phyloP scores from a whole-genome alignment of 2,329 filamentous ascomycete species.

The Lizonia empirigonia region DNA sequence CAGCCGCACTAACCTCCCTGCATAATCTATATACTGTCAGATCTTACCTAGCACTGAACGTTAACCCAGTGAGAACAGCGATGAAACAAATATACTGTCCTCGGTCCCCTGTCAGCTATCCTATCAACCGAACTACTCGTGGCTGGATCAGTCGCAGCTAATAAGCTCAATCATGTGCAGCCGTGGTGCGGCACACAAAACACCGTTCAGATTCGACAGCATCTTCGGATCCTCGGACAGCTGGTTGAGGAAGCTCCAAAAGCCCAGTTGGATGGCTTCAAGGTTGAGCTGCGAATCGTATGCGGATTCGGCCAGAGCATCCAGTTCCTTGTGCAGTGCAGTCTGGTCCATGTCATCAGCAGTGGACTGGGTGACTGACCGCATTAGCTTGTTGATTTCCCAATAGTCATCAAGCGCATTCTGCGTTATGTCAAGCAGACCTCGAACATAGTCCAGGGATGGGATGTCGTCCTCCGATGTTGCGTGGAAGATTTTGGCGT shows the following conservation, averaged over 20 bases:
- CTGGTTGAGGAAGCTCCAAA: constrained; percentile 4
- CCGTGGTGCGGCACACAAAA: neutral
- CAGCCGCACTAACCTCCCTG: too few species aligned
- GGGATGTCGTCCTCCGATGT: neutral
- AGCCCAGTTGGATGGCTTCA: neutral
- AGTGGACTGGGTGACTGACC: neutral
- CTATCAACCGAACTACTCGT: neutral
- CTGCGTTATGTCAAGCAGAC: constrained; percentile 3
- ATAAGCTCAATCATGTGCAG: neutral
- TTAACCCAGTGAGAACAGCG: too few species aligned
- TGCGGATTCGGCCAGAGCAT: neutral
- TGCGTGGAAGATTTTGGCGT: neutral
- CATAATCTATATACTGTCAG: too few species aligned
- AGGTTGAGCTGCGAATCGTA: neutral
- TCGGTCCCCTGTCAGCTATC: neutral
- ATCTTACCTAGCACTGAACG: too few species aligned
- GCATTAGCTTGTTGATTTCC: neutral
- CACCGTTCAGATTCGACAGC: constrained; percentile 3
- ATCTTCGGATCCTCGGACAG: constrained; percentile 12
- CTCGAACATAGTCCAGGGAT: neutral
- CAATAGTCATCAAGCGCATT: constrained; percentile 2
- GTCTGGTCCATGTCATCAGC: neutral
- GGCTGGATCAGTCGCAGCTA: neutral
- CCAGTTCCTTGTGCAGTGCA: constrained; percentile 1
- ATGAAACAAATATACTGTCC: too few species aligned